Conservation (phyloP, 1,284 basidiomycete genomes). For the Phlebopus sp. region DNA sequence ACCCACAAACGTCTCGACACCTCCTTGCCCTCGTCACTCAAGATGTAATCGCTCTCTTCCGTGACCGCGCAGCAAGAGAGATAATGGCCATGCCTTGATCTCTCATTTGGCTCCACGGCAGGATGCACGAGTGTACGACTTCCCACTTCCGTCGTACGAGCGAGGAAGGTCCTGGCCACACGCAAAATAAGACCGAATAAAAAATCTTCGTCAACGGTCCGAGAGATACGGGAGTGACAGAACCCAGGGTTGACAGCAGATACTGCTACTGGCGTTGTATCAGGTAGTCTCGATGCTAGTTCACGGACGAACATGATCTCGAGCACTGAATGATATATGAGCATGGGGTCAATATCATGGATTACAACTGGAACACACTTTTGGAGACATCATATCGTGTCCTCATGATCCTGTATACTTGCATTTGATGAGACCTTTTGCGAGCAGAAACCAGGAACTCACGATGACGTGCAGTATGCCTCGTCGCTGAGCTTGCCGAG, state of each 20-base stretch:
- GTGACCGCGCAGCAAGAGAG: constrained; percentile 24
- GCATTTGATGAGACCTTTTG: not conserved
- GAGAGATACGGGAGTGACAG: constrained; percentile 28
- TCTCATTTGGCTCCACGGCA: constrained; percentile 20
- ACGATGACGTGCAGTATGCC: constrained; percentile 28
- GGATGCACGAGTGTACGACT: constrained; percentile 30
- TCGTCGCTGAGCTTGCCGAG: constrained; percentile 31
- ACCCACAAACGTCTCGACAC: constrained; percentile 30
- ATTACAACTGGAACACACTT: constrained; percentile 19
- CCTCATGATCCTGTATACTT: constrained; percentile 15
- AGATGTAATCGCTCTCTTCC: constrained; percentile 26
- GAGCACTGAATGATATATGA: constrained; percentile 20
- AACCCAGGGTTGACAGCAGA: constrained; percentile 37
- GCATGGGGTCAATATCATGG: not conserved
- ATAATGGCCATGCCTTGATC: constrained; percentile 27
- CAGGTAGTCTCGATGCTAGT: constrained; percentile 31
- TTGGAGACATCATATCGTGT: constrained; percentile 35
- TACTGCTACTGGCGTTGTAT: constrained; percentile 30
- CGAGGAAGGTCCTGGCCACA: constrained; percentile 18
- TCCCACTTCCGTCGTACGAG: constrained; percentile 31
- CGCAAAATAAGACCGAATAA: not conserved
- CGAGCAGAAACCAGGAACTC: constrained; percentile 4
- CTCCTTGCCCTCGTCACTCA: constrained; percentile 27
- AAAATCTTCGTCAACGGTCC: constrained; percentile 13
- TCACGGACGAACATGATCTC: constrained; percentile 33